phyloP scores from a whole-genome alignment of 1,284 basidiomycete species.

The Tetrapyrgos nigripes region DNA sequence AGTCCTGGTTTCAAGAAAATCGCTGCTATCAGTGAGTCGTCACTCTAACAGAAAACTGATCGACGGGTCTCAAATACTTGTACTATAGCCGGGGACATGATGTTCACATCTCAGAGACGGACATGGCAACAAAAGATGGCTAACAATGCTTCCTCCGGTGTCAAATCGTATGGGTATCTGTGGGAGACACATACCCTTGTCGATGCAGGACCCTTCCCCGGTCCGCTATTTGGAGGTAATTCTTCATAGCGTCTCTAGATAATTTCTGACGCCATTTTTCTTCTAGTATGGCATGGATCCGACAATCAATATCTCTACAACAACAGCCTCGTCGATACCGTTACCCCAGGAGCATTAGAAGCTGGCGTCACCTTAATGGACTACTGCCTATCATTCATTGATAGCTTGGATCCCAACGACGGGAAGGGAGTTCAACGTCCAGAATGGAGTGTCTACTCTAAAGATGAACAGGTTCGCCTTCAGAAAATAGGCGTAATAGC shows the following conservation, averaged over 20 bases:
- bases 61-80: background rate
- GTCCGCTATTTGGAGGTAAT: conserved; percentile 40
- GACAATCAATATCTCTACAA: conserved; percentile 48
- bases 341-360: conserved; percentile 25
- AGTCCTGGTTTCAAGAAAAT: conserved; percentile 45
- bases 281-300: conserved; percentile 43
- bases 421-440: conserved; percentile 47
- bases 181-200: conserved; percentile 46
- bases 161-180: conserved; percentile 51
- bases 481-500: background rate
- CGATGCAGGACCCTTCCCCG: too few species aligned
- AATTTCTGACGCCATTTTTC: background rate
- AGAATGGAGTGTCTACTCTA: conserved; percentile 41
- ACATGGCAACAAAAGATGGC: conserved; percentile 44
- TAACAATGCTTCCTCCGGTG: conserved; percentile 30
- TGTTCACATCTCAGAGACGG: conserved; percentile 48
- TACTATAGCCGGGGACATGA: conserved; percentile 42
- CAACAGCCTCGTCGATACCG: conserved; percentile 30
- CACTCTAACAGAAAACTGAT: background rate
- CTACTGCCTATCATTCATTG: conserved; percentile 60
- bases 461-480: conserved; percentile 28
- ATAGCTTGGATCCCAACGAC: conserved; percentile 55
- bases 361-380: conserved; percentile 51
- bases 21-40: conserved; percentile 44
- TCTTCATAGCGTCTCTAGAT: background rate